These are phyloP conservation scores for Chenopodium album DNA, from an alignment of 148 eudicot genomes.

Conservation along the genomic window DNA sequence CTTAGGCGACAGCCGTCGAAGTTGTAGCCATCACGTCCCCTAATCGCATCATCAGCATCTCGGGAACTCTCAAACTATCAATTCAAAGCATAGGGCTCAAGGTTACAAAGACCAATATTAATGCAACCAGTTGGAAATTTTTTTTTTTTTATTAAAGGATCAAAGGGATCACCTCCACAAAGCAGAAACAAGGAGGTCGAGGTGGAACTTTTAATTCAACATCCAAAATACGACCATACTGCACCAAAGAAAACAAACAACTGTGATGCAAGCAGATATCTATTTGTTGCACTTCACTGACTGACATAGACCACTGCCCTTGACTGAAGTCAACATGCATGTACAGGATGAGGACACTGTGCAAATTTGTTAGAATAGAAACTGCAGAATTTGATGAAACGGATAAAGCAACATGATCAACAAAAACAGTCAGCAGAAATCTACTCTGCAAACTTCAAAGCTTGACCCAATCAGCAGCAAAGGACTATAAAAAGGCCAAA, in stretches of 20 bases:
- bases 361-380: background rate
- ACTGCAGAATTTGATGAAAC: background rate
- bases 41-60: constrained; percentile 96
- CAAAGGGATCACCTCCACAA: constrained; percentile 73
- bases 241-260: constrained; percentile 28
- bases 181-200: constrained; percentile 88
- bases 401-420: background rate
- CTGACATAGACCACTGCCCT: background rate
- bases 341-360: background rate
- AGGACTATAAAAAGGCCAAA: background rate
- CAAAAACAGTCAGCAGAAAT: background rate
- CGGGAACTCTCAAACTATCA: constrained; percentile 85
- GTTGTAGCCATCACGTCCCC: constrained; percentile 98
- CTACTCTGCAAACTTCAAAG: background rate
- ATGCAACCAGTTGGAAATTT: background rate
- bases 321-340: background rate
- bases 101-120: constrained; percentile 1
- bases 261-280: background rate
- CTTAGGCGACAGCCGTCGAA: constrained; percentile 94
- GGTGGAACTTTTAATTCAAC: constrained; percentile 96
- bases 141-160: background rate
- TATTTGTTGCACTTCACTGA: background rate
- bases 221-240: constrained; percentile 96
- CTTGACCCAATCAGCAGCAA: background rate
- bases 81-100: constrained; percentile 8